Base-by-base conservation (phyloP, 108 stramenopile species). In the Fragilaria radians region DNA sequence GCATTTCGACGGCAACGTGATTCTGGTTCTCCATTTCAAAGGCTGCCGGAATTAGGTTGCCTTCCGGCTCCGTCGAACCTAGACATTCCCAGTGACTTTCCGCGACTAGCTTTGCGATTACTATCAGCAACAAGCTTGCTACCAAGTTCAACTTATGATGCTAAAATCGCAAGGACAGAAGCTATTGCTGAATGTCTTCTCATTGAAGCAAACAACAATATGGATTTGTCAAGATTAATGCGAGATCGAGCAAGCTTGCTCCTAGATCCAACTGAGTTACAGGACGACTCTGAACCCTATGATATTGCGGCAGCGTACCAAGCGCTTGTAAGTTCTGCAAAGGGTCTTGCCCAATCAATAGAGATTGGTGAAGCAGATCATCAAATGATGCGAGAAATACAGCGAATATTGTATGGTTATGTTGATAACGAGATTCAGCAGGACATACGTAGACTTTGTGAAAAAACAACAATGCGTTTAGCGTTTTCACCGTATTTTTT, bases 181-280 rank as follows among this genome's bases (percentile, higher is more conserved):
- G 42, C 72, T 21, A 50, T 76, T 1, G 85, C 88, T 26, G 74
- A 81, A 46, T 87, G 86, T 60, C 65, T 93, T 0, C 66, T 93
- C 18, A 63, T 68, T 19, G 85, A 85, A 68, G 70, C 76, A 18
- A 66, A 68, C 29, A 33, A 63, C 23, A 52, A 51, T 33, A 3
- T 18, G 34, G 51, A 1, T 32, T 31, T 22, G 5, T 23, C 14
- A 1, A 11, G 21, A 24, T 26, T 9, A 19, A 63, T 76, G 69
- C 59, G 68, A 28, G 46, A 63, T 31, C 61, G 50, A 46, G 74
- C 74, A 1, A 61, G 61, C 49, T 53, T 59, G 11, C 55, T 76
- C 3, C 57, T 76, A n/a, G 68, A 60, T 46, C 5, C n/a, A 7
- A 21, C 50, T n/a, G 33, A 18, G 33, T 14, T 32, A 19, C 21